Base-by-base conservation (phyloP, 805 yeast genomes). In the Maudiozyma pseudohumilis region DNA sequence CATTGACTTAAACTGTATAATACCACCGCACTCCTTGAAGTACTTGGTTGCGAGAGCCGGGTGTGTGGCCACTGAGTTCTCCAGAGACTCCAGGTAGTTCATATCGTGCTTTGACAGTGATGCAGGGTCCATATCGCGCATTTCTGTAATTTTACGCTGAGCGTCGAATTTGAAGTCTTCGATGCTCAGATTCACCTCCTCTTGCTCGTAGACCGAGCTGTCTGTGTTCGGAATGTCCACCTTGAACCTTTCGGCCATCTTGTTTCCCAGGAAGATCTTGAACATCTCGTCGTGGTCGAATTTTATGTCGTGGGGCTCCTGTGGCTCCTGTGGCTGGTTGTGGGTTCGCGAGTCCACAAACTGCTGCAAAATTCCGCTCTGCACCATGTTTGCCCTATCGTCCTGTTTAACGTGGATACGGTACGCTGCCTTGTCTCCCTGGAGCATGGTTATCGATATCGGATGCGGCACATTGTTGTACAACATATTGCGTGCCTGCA, bases 11-110 rank as follows among this genome's bases (percentile, higher is more conserved):
- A 50, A 49, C 16, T 46, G 49, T 16, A 41, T 32, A 33, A 56
- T 37, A 19, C 52, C 40, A 26, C 47, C 32, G 27, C 52, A 52
- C 33, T 59, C 65, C 2, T 42, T 37, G 28, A 52, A 69, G 48
- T 69, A 68, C 42, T 72, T 68, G 6, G 60, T 56, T 1, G 63
- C 63, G 5, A 61, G 57, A 5, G 59, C 53, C 13, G 56, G 48
- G 13, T 52, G 52, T 5, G 50, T 48, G 15, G 42, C 37, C 9
- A 52, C 44, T 1, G 72, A 65, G 40, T 48, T 49, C 34, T 55
- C 41, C 35, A 70, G 51, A 35, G 65, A 53, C 5, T 61, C 48
- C 27, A 55, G 48, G 45, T 69, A 69, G 5, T 47, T 42, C 26
- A 31, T 24, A 9, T 58, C 56, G 29, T 53, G 61, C 3, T 24